Evolutionary conservation across 805 yeast species (phyloP).

Genomic region (Tetrapisispora namnaoensis): DNA sequence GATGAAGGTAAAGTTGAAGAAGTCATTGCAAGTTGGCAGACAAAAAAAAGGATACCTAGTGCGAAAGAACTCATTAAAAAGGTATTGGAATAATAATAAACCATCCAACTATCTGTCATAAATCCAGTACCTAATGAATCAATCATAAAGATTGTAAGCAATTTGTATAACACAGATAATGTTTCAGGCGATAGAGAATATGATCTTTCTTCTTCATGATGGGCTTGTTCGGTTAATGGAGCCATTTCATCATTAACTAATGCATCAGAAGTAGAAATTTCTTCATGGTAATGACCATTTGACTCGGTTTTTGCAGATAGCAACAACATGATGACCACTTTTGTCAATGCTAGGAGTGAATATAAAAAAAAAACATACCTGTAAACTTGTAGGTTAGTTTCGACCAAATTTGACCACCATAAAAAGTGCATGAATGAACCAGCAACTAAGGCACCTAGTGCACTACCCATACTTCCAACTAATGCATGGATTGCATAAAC

Average conservation of each 20-base stretch:
- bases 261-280: slow-evolving; percentile 9
- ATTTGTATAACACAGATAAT: slow-evolving; percentile 34
- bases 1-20: slow-evolving; percentile 73
- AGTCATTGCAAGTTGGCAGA: slow-evolving; percentile 52
- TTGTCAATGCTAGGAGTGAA: slow-evolving; percentile 42
- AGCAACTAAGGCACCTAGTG: slow-evolving; percentile 56
- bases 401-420: slow-evolving; percentile 28
- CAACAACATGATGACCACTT: slow-evolving; percentile 40
- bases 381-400: slow-evolving; percentile 37
- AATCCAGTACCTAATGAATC: slow-evolving; percentile 87
- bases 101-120: slow-evolving; percentile 83
- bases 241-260: slow-evolving; percentile 20
- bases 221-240: slow-evolving; percentile 14
- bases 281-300: slow-evolving; percentile 18
- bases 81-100: slow-evolving; percentile 59
- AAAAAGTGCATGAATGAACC: slow-evolving; percentile 50
- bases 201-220: slow-evolving; percentile 3
- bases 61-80: slow-evolving; percentile 46
- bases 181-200: slow-evolving; percentile 33
- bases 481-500: slow-evolving; percentile 68
- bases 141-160: slow-evolving; percentile 58
- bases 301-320: slow-evolving; percentile 47
- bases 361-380: slow-evolving; percentile 49
- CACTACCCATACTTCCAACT: slow-evolving; percentile 60
- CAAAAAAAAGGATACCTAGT: slow-evolving; percentile 60